Conservation (phyloP, 768 basidiomycete species). For the Phaeotremella skinneri region DNA sequence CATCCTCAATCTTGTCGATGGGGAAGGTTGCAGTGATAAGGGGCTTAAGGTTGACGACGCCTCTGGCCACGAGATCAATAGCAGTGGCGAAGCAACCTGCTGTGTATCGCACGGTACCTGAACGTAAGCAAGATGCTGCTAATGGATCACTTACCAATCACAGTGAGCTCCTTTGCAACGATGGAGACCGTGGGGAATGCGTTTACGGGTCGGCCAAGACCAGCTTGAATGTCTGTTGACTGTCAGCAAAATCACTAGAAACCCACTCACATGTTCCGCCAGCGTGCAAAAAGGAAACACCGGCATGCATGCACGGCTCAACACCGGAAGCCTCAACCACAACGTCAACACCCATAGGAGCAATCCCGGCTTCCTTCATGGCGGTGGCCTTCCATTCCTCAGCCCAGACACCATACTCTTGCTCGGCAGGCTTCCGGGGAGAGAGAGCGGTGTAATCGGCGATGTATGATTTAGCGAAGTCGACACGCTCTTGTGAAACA, state of each 20-base stretch:
- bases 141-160: constrained; percentile 2
- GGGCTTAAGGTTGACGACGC: constrained; percentile 17
- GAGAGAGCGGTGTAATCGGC: constrained; percentile 9
- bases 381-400: not conserved
- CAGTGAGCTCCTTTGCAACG: constrained; percentile 9
- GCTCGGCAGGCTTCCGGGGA: not conserved
- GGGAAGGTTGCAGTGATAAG: constrained; percentile 21
- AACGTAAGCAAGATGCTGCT: not conserved
- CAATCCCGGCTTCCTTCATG: not conserved
- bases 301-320: constrained; percentile 13
- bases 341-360: constrained; percentile 8
- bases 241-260: not conserved
- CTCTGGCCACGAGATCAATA: constrained; percentile 14
- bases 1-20: constrained; percentile 1
- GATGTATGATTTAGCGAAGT: constrained; percentile 9
- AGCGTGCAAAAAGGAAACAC: constrained; percentile 1
- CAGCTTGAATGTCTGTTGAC: constrained; percentile 10
- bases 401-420: constrained; percentile 4
- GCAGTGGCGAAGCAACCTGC: constrained; percentile 13
- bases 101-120: constrained; percentile 8
- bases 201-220: constrained; percentile 8
- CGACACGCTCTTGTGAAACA: constrained; percentile 6
- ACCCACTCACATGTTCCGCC: constrained; percentile 14
- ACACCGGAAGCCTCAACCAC: constrained; percentile 12
- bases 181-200: constrained; percentile 9